Evolutionary conservation across 176 grass and related monocot genomes (phyloP).

Genomic region (Triticum monococcum): DNA sequence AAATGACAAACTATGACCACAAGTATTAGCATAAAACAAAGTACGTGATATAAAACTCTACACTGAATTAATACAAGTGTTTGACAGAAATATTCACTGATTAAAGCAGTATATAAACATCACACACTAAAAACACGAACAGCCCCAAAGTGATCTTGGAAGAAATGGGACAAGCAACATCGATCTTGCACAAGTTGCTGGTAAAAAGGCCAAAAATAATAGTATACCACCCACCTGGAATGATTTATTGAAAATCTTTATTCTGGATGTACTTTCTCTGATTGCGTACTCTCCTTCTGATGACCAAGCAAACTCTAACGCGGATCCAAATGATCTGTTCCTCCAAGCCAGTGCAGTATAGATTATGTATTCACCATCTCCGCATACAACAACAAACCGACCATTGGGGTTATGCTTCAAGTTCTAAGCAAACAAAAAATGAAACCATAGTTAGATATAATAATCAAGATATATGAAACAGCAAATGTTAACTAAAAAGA

Average conservation of each 20-base stretch:
- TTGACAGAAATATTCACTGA: neutral
- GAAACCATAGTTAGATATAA: slow-evolving; percentile 22
- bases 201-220: neutral
- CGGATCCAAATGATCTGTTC: slow-evolving; percentile 96
- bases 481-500: neutral
- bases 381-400: slow-evolving; percentile 93
- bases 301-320: slow-evolving; percentile 91
- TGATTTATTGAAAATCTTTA: slow-evolving; percentile 88
- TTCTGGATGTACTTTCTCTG: slow-evolving; percentile 93
- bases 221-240: slow-evolving; percentile 60
- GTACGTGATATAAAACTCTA: neutral
- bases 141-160: neutral
- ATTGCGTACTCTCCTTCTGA: slow-evolving; percentile 91
- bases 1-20: neutral
- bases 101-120: neutral
- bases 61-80: neutral
- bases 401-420: slow-evolving; percentile 99
- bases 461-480: neutral
- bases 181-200: neutral
- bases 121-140: neutral
- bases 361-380: slow-evolving; percentile 98
- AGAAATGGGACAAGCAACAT: neutral
- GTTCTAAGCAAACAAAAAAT: slow-evolving; percentile 58
- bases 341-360: slow-evolving; percentile 96
- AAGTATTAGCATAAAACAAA: neutral